phyloP scores from a whole-genome alignment of 2,329 filamentous ascomycete species.

The Coniochaeta hoffmannii region DNA sequence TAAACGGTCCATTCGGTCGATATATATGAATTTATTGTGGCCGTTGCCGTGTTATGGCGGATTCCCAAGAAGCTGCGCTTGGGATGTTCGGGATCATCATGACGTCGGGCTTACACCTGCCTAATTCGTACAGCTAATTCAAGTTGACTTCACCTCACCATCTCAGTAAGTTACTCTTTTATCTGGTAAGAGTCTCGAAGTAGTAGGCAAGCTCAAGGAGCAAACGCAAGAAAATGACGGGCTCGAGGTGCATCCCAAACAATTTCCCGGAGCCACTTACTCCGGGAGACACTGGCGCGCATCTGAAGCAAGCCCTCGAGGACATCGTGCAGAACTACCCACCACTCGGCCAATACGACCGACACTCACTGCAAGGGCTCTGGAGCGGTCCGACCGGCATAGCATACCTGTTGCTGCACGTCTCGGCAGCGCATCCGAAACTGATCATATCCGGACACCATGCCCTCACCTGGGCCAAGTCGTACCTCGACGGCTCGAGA shows the following conservation, averaged over 20 bases:
- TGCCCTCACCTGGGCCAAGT: constrained; percentile 35
- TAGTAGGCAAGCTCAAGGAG: neutral
- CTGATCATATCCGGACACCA: constrained; percentile 33
- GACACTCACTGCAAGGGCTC: constrained; percentile 34
- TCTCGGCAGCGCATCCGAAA: constrained; percentile 35
- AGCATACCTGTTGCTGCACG: constrained; percentile 46
- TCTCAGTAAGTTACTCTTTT: too few relatives aligned
- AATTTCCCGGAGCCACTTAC: constrained; percentile 20
- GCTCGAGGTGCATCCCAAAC: constrained; percentile 22
- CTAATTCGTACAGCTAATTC: too few relatives aligned
- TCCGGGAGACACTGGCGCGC: constrained; percentile 18
- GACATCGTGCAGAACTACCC: constrained; percentile 27
- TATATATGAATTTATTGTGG: too few relatives aligned
- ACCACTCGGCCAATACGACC: constrained; percentile 25
- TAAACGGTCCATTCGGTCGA: too few relatives aligned
- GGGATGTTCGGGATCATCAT: too few relatives aligned
- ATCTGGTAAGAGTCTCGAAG: too few relatives aligned
- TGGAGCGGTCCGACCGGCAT: constrained; percentile 47
- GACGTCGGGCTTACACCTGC: too few relatives aligned
- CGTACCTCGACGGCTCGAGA: constrained; percentile 36
- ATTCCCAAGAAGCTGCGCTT: too few relatives aligned
- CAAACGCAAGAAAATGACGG: neutral
- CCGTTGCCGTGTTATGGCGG: too few relatives aligned
- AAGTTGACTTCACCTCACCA: too few relatives aligned
- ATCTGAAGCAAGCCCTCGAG: constrained; percentile 26